Conservation (phyloP, 2,329 filamentous ascomycete species). For the Stenocarpella maydis region DNA sequence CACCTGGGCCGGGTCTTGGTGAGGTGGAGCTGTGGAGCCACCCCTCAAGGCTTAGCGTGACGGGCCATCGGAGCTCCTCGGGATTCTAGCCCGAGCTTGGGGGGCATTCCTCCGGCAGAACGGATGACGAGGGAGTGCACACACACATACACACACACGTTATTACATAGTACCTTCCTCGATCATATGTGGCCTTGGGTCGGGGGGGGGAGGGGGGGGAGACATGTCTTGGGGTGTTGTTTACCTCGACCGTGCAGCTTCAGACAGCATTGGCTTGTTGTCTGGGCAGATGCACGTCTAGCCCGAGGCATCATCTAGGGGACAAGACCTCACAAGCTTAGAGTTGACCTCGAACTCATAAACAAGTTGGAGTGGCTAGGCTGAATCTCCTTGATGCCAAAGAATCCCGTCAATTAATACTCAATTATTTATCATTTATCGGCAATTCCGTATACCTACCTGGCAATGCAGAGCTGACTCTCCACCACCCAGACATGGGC, state of each 20-base stretch:
- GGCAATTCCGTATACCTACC: no score
- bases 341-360: neutral
- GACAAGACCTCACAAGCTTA: neutral
- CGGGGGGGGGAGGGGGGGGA: neutral
- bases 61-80: slow-evolving; percentile 24
- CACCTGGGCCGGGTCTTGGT: slow-evolving; percentile 15
- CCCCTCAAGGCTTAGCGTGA: slow-evolving; percentile 23
- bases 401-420: no score
- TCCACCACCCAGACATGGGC: neutral
- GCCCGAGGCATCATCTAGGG: neutral
- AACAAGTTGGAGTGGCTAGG: neutral
- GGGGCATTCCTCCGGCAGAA: neutral
- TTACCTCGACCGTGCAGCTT: neutral
- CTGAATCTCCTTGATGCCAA: neutral
- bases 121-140: neutral
- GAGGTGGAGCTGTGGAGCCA: slow-evolving; percentile 29
- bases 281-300: neutral
- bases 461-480: neutral
- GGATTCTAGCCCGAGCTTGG: neutral
- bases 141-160: no score
- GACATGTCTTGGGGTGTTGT: neutral
- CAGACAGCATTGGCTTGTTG: neutral
- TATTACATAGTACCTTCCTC: neutral
- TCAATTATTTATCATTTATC: neutral
- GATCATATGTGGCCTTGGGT: neutral